Evolutionary conservation across 2,329 filamentous ascomycete genomes (phyloP), one percentile per base, ranked within the genome.

Genomic region (Xylariaceae sp.): DNA sequence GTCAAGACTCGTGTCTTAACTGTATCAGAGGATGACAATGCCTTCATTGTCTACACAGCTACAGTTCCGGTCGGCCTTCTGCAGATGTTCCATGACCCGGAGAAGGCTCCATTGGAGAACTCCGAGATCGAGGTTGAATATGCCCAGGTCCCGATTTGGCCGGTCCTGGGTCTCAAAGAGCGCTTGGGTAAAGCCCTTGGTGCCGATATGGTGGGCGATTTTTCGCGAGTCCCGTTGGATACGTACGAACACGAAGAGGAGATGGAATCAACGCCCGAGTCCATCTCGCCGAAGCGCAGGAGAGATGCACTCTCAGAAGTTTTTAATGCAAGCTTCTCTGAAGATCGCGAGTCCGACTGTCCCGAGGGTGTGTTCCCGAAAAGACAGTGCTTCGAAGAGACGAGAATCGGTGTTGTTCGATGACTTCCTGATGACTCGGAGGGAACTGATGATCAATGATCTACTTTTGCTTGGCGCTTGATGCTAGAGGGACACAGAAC

Each of bases 121-220:
- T 42, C 65, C 3, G 70, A 71, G 2, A 64, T 82, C 51, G 65
- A 65, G 33, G 75, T 82, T 17, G 68, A 74, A 32, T 75, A 76
- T 59, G 68, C 68, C 2, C 70, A 70, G 7, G 75, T 82, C 2
- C 74, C 75, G 0, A 69, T 77, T 22, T 82, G 77, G 76, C 80
- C 80, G 0, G 69, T 81, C 6, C 59, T 79, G 0, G 79, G 78
- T 4, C 69, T 83, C 6, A 74, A 75, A 51, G 78, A 82, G 60
- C 73, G 80, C 6, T 67, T 83, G 0, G 77, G 76, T 36, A 72
- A 72, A 53, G 79, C 76, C 3, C 65, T 83, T 0, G 78, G 79
- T 7, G 62, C 66, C 15, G 76, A 80, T 3, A 56, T 81, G 11
- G 74, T 78, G 4, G 77, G 77, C 18, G 60, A 69, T 17, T 68